A percentile compares a stretch with the other conserved stretches of the same genome.
Evolutionary conservation across 495 filamentous ascomycete genomes (phyloP).

Genomic region (Durotheca rogersii): DNA sequence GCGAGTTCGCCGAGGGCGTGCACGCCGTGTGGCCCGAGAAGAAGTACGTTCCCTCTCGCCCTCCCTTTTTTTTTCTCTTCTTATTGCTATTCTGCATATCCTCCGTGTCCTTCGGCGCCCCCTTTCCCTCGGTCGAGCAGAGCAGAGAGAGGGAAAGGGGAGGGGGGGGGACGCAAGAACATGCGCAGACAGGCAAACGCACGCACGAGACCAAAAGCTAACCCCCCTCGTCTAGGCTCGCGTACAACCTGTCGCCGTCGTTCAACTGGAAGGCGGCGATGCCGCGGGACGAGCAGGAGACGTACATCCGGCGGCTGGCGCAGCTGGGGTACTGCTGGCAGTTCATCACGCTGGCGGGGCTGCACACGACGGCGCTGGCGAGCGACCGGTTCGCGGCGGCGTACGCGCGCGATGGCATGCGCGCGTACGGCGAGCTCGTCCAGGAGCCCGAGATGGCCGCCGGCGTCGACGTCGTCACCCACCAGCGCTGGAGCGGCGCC

Average conservation of each 20-base stretch:
- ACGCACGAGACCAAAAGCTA: slow-evolving; percentile 2
- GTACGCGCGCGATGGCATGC: slow-evolving; percentile 81
- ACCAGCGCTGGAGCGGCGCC: slow-evolving; percentile 98
- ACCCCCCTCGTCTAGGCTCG: slow-evolving; percentile 56
- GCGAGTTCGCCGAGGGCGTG: slow-evolving; percentile 92
- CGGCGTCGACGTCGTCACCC: slow-evolving; percentile 90
- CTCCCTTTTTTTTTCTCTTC: neutral
- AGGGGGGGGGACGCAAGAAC: no score
- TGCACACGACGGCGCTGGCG: slow-evolving; percentile 93
- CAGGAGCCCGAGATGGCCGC: slow-evolving; percentile 96
- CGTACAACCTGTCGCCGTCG: slow-evolving; percentile 96
- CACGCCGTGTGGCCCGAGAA: slow-evolving; percentile 94
- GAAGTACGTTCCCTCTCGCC: slow-evolving; percentile 65
- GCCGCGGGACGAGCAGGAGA: slow-evolving; percentile 89
- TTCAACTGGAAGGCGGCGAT: slow-evolving; percentile 99
- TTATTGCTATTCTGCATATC: neutral
- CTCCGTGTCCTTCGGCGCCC: neutral
- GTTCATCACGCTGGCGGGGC: slow-evolving; percentile 98
- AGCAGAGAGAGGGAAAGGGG: no score
- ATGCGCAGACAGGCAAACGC: no score
- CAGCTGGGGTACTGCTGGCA: slow-evolving; percentile 96
- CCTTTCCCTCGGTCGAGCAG: no score
- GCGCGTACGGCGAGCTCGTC: slow-evolving; percentile 92
- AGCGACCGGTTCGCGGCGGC: slow-evolving; percentile 83
- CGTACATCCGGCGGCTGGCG: slow-evolving; percentile 89